phyloP scores from a whole-genome alignment of 192 early-diverging fungal species.

The Borealophlyctis nickersoniae region DNA sequence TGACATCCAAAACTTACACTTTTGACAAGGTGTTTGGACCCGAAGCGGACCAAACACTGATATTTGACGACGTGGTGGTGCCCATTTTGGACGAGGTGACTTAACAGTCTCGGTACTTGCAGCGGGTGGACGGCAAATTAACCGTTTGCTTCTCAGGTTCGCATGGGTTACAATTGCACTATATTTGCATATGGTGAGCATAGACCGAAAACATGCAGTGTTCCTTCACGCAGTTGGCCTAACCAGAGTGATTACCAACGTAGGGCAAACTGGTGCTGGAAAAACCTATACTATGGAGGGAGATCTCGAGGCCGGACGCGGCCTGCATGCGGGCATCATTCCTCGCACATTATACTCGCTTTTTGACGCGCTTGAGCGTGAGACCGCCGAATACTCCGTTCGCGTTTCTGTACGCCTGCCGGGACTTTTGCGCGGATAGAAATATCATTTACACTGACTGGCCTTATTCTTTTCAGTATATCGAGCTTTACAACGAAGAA shows the following conservation, averaged over 20 bases:
- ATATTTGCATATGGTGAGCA: conserved; percentile 56
- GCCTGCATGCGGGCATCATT: conserved; percentile 78
- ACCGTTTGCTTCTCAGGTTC: conserved; percentile 66
- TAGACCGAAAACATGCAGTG: background rate
- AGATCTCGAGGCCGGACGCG: conserved; percentile 56
- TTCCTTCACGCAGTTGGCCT: background rate
- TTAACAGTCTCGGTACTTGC: conserved; percentile 41
- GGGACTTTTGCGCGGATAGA: too few relatives aligned
- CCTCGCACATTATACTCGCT: conserved; percentile 79
- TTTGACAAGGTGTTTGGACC: conserved; percentile 93
- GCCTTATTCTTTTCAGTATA: conserved; percentile 54
- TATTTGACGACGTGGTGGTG: conserved; percentile 78
- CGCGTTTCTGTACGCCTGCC: conserved; percentile 73
- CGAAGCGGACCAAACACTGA: conserved; percentile 72
- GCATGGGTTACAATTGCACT: conserved; percentile 84
- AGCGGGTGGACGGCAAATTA: conserved; percentile 63
- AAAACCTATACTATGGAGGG: conserved; percentile 98
- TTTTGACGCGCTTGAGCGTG: conserved; percentile 70
- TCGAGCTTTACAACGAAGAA: conserved; percentile 97
- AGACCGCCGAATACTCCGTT: conserved; percentile 74
- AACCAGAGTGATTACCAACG: background rate
- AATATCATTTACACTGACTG: too few relatives aligned
- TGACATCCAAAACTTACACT: conserved; percentile 68
- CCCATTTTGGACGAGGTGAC: conserved; percentile 79
- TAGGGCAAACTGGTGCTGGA: conserved; percentile 83